phyloP scores from a whole-genome alignment of 73 alveolate species.

The Stentor coeruleus region DNA sequence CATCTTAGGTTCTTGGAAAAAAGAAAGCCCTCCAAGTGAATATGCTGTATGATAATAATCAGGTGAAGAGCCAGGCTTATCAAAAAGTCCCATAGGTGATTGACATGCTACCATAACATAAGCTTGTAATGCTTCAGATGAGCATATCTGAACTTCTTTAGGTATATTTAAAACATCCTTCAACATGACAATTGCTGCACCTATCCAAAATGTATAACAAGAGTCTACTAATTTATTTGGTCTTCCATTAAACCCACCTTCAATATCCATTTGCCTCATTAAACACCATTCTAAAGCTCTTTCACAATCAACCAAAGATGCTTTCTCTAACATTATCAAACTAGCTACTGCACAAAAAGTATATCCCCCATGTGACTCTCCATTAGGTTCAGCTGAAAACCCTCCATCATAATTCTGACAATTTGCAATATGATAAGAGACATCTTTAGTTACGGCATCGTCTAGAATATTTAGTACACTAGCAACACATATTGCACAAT shows the following conservation, averaged over 20 bases:
- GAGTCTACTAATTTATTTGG: conserved; percentile 95
- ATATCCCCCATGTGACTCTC: conserved; percentile 99
- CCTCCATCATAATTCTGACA: conserved; percentile 99
- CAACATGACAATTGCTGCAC: conserved; percentile 35
- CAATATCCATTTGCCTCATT: conserved; percentile 75
- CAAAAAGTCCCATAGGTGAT: conserved; percentile 80
- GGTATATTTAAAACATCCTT: neutral
- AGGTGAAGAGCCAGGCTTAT: conserved; percentile 91
- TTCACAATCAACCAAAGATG: conserved; percentile 71
- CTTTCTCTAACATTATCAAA: conserved; percentile 63
- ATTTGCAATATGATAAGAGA: conserved; percentile 77
- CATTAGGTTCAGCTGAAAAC: conserved; percentile 85
- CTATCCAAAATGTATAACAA: conserved; percentile 97
- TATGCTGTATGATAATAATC: conserved; percentile 93
- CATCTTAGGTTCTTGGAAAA: conserved; percentile 40
- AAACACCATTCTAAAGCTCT: conserved; percentile 77
- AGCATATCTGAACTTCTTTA: conserved; percentile 52
- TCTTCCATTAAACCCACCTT: conserved; percentile 98
- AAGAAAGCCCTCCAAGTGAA: conserved; percentile 77
- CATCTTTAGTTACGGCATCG: conserved; percentile 70
- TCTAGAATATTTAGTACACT: conserved; percentile 69
- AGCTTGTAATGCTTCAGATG: conserved; percentile 81
- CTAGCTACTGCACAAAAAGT: conserved; percentile 97
- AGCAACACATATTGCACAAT: conserved; percentile 84
- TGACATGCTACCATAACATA: conserved; percentile 72